Evolutionary conservation across 2,329 filamentous ascomycete genomes (phyloP).

Genomic region (Penicillium sp.): DNA sequence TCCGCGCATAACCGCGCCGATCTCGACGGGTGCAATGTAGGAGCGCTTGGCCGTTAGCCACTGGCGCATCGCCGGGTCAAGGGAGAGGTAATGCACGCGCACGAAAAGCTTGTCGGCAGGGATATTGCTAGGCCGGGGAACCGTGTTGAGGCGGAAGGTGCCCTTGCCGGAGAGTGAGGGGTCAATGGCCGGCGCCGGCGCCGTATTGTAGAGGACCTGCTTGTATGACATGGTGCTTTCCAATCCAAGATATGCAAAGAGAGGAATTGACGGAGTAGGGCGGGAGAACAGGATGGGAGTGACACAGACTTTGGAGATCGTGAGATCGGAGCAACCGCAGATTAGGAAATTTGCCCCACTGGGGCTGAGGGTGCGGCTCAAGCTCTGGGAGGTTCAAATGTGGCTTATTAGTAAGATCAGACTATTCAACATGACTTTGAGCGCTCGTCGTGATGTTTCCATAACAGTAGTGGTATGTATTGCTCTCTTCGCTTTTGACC

Average conservation of each 20-base stretch:
- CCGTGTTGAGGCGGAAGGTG: slow-evolving; percentile 34
- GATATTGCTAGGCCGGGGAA: slow-evolving; percentile 25
- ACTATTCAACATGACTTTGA: not conserved
- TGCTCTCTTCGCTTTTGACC: no score
- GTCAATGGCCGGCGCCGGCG: slow-evolving; percentile 33
- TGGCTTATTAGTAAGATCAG: not conserved
- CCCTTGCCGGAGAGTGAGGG: slow-evolving; percentile 30
- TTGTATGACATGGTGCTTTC: slow-evolving; percentile 28
- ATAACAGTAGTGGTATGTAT: not conserved
- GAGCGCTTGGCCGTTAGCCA: slow-evolving; percentile 59
- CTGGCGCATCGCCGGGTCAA: slow-evolving; percentile 72
- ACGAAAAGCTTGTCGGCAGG: slow-evolving; percentile 56
- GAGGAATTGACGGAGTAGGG: not conserved
- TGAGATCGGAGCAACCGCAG: slow-evolving; percentile 19
- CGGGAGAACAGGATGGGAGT: not conserved
- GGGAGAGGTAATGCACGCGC: slow-evolving; percentile 57
- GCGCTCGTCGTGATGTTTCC: not conserved
- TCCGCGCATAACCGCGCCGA: slow-evolving; percentile 66
- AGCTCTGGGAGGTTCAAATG: not conserved
- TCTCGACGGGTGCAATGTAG: slow-evolving; percentile 64
- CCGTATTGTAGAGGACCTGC: slow-evolving; percentile 35
- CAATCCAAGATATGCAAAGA: not conserved
- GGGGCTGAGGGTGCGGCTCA: slow-evolving; percentile 11
- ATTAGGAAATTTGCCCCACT: slow-evolving; percentile 25
- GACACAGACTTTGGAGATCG: not conserved